Conservation (phyloP, 345 rosid species). For the Hypericum androsaemum region DNA sequence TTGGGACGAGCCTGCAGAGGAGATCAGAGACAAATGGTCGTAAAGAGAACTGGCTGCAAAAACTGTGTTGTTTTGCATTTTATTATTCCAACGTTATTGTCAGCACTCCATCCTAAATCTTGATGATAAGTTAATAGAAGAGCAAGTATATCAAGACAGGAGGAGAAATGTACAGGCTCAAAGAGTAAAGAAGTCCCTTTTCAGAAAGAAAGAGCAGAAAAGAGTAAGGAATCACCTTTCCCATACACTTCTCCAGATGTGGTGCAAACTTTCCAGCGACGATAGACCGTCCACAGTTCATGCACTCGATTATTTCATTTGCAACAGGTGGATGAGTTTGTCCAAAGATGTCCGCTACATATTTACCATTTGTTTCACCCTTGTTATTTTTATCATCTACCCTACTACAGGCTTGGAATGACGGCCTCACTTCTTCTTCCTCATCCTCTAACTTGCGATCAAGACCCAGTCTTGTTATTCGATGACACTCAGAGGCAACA, state of each 20-base stretch:
- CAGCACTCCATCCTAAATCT: too few species aligned
- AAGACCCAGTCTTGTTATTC: slow-evolving; percentile 69
- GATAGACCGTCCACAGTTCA: slow-evolving; percentile 82
- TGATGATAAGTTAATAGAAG: not conserved
- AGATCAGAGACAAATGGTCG: slow-evolving; percentile 3
- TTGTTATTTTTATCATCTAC: slow-evolving; percentile 61
- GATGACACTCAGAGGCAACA: slow-evolving; percentile 92
- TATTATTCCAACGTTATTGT: too few species aligned
- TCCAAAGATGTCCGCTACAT: slow-evolving; percentile 82
- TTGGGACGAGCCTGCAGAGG: slow-evolving; percentile 60
- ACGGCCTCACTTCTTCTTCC: slow-evolving; percentile 79
- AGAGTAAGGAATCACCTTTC: slow-evolving; percentile 51
- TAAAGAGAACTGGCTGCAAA: not conserved
- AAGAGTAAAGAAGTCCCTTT: not conserved
- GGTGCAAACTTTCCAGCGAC: slow-evolving; percentile 94
- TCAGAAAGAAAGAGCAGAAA: not conserved
- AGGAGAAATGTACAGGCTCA: too few species aligned
- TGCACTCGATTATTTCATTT: slow-evolving; percentile 72
- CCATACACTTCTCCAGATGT: slow-evolving; percentile 97
- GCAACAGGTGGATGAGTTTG: slow-evolving; percentile 84
- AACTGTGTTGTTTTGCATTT: too few species aligned
- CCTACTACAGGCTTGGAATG: slow-evolving; percentile 69
- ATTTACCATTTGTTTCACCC: slow-evolving; percentile 63
- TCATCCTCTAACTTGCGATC: slow-evolving; percentile 73
- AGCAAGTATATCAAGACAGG: not conserved